Evolutionary conservation across 495 filamentous ascomycete genomes (phyloP).

Genomic region (Parathielavia hyrcaniae): DNA sequence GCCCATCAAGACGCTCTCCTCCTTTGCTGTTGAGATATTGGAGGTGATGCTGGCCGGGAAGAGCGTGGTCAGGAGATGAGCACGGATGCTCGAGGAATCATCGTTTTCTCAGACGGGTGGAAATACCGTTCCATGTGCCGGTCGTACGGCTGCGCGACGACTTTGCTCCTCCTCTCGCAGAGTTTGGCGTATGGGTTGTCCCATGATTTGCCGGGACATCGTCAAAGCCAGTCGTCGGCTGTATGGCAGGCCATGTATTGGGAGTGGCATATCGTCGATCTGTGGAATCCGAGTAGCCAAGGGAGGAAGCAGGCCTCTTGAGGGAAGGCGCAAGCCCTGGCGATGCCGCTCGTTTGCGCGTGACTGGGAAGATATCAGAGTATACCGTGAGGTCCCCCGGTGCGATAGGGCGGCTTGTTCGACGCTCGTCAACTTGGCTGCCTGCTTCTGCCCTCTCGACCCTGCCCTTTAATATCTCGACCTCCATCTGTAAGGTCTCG

Average conservation of each 20-base stretch:
- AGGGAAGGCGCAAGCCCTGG: not conserved
- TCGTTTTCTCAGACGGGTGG: constrained; percentile 2
- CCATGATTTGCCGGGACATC: not conserved
- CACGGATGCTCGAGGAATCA: not conserved
- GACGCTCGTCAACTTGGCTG: constrained; percentile 4
- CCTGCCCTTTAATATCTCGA: constrained; percentile 35
- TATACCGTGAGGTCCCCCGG: not conserved
- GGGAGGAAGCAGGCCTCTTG: constrained; percentile 15
- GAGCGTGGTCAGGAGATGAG: constrained; percentile 4
- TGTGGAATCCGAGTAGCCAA: constrained; percentile 10
- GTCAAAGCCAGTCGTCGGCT: not conserved
- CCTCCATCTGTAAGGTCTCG: constrained; percentile 39
- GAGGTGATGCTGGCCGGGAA: constrained; percentile 28
- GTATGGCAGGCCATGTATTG: not conserved
- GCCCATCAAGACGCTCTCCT: constrained; percentile 33
- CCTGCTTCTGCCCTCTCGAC: constrained; percentile 29
- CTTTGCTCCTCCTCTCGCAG: not conserved
- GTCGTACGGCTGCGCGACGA: not conserved
- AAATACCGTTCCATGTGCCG: not conserved
- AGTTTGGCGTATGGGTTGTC: not conserved
- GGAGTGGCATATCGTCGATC: constrained; percentile 7
- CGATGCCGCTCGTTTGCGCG: constrained; percentile 16
- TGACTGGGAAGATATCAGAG: not conserved
- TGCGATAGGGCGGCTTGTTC: not conserved
- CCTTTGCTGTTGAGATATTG: constrained; percentile 34